Percentiles rank a stretch among this genome's conserved stretches.
Evolutionary conservation across 225 moss, liverwort and hornwort species (phyloP).

Genomic region (Takakia lepidozioides): DNA sequence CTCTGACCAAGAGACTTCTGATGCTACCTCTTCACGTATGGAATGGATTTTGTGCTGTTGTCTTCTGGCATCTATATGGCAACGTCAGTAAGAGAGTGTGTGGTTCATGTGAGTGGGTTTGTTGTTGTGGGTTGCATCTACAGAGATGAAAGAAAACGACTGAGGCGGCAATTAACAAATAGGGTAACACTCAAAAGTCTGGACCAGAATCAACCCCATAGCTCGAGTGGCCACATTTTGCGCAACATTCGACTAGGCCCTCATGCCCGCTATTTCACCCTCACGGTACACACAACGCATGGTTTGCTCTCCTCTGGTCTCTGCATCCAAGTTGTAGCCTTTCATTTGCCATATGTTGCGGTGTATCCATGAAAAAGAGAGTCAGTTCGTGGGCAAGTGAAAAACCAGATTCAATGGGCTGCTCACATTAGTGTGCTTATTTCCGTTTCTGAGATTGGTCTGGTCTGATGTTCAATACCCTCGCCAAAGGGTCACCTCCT

Average conservation of each 20-base stretch:
- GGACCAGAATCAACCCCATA: neutral
- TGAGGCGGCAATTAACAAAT: neutral
- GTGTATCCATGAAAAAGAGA: too few species aligned
- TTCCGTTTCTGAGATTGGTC: neutral
- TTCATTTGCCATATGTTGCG: too few species aligned
- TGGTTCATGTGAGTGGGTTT: neutral
- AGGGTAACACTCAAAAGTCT: neutral
- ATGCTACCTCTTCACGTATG: neutral
- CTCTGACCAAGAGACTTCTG: neutral
- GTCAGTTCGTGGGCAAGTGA: too few species aligned
- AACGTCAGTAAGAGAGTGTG: neutral
- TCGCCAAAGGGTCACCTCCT: too few species aligned
- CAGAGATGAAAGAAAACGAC: neutral
- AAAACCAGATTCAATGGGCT: neutral
- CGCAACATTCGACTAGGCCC: slow-evolving; percentile 31
- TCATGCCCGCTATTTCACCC: slow-evolving; percentile 25
- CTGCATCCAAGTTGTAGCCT: too few species aligned
- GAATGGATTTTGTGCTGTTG: neutral
- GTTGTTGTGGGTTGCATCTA: neutral
- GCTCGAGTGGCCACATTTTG: slow-evolving; percentile 24
- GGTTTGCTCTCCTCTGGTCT: too few species aligned
- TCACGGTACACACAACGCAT: slow-evolving; percentile 17
- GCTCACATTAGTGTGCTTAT: neutral
- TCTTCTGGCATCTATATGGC: neutral
- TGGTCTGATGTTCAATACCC: neutral